Conservation (phyloP, 192 early-diverging fungal genomes). For the Gonapodya prolifera region DNA sequence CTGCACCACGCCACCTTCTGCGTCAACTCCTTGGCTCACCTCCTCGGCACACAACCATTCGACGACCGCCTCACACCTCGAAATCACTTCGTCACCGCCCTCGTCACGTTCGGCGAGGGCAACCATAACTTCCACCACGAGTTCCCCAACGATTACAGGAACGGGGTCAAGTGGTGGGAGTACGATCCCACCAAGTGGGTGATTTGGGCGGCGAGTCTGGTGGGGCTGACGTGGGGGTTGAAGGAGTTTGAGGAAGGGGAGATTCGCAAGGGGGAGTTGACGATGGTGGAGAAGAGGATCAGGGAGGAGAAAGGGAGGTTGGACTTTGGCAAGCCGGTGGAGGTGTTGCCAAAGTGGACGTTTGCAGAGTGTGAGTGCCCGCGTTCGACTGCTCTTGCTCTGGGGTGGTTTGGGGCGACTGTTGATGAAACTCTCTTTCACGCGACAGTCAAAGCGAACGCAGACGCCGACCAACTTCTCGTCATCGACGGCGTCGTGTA, state of each 20-base stretch:
- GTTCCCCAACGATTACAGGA: constrained; percentile 76
- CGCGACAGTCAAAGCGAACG: constrained; percentile 50
- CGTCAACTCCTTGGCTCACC: constrained; percentile 73
- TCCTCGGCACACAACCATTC: constrained; percentile 53
- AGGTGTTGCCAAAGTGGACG: constrained; percentile 39
- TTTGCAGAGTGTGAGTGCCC: constrained; percentile 22
- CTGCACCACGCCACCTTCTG: constrained; percentile 84
- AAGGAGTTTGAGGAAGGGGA: constrained; percentile 67
- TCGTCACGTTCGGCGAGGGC: constrained; percentile 67
- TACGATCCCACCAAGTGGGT: constrained; percentile 82
- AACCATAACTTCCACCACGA: constrained; percentile 83
- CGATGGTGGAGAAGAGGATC: constrained; percentile 71
- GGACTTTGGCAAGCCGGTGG: constrained; percentile 58
- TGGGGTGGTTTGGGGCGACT: neutral
- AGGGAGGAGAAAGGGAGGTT: constrained; percentile 39
- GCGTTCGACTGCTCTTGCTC: no score
- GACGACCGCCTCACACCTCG: constrained; percentile 73
- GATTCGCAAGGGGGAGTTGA: constrained; percentile 58
- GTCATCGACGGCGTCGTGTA: constrained; percentile 74
- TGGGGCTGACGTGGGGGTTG: constrained; percentile 59
- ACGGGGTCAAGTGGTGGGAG: constrained; percentile 59
- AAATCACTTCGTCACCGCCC: constrained; percentile 65
- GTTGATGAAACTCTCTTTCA: constrained; percentile 18
- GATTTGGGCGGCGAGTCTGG: constrained; percentile 36
- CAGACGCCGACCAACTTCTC: constrained; percentile 58